Conservation (phyloP, 2,329 filamentous ascomycete genomes). For the Colletotrichum zoysiae region DNA sequence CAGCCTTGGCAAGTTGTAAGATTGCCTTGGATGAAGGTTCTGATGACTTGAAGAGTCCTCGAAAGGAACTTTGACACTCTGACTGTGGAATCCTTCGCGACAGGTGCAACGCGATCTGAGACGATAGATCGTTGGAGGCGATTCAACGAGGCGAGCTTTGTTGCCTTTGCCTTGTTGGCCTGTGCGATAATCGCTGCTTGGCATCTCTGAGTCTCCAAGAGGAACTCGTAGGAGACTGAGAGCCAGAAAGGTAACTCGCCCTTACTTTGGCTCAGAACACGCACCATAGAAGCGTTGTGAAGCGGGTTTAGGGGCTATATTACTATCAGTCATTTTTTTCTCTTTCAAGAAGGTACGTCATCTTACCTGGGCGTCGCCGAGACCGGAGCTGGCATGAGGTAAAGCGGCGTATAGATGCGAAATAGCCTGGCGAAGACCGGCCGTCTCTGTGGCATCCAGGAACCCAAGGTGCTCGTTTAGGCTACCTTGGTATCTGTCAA, state of each 20-base stretch:
- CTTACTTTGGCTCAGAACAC: conserved; percentile 54
- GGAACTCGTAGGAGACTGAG: conserved; percentile 64
- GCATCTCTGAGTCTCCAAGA: conserved; percentile 58
- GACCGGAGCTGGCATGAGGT: conserved; percentile 46
- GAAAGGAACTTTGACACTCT: conserved; percentile 65
- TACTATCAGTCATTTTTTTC: conserved; percentile 30
- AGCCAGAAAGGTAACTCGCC: conserved; percentile 60
- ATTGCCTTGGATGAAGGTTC: conserved; percentile 57
- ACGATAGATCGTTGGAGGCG: conserved; percentile 72
- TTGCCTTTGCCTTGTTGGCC: conserved; percentile 56
- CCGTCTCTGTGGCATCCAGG: conserved; percentile 48
- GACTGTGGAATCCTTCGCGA: conserved; percentile 72
- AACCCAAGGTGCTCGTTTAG: conserved; percentile 43
- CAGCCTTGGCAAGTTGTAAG: conserved; percentile 47
- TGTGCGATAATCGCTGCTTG: conserved; percentile 58
- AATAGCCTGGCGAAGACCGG: conserved; percentile 52
- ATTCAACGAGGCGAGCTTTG: conserved; percentile 67
- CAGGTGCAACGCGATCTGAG: conserved; percentile 64
- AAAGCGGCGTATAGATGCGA: conserved; percentile 52
- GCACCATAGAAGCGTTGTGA: conserved; percentile 67
- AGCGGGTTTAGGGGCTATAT: conserved; percentile 68
- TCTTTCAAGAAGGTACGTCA: conserved; percentile 42
- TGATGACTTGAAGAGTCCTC: conserved; percentile 56
- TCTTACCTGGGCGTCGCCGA: conserved; percentile 60
- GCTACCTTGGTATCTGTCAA: conserved; percentile 30